Evolutionary conservation across 2,329 filamentous ascomycete genomes (phyloP).

Genomic region (Massarina eburnea): DNA sequence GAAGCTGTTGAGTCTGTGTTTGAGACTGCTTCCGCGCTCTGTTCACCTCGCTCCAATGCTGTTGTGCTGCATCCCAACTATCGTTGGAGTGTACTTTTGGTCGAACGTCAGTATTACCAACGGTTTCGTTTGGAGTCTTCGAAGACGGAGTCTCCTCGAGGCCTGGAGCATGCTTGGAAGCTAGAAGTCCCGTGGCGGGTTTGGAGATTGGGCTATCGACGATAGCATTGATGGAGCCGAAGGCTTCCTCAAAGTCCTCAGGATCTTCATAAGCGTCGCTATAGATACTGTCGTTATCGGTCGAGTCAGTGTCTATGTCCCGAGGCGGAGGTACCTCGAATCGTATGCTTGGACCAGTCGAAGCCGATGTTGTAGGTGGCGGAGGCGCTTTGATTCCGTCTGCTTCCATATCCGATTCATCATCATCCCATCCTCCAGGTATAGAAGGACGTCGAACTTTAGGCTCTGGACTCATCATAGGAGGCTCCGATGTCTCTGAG

Average conservation of each 20-base stretch:
- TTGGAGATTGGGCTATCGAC: conserved; percentile 59
- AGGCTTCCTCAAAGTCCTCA: conserved; percentile 66
- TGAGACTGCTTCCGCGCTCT: conserved; percentile 61
- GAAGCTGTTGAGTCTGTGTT: conserved; percentile 52
- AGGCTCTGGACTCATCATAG: conserved; percentile 20
- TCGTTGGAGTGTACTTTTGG: conserved; percentile 27
- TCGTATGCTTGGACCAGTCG: background rate
- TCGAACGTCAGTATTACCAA: conserved; percentile 7
- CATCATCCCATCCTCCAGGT: conserved; percentile 35
- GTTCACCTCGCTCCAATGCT: conserved; percentile 69
- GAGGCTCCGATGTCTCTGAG: background rate
- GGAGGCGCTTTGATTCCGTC: background rate
- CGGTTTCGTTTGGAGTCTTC: conserved; percentile 12
- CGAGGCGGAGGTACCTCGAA: background rate
- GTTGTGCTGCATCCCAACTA: conserved; percentile 69
- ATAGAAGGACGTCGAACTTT: conserved; percentile 28
- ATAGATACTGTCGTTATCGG: conserved; percentile 59
- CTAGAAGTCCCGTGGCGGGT: conserved; percentile 23
- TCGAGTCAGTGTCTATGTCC: conserved; percentile 23
- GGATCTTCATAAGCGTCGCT: conserved; percentile 78
- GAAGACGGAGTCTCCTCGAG: conserved; percentile 15
- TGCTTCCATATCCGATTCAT: conserved; percentile 22
- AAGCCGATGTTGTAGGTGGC: background rate
- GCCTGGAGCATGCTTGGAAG: conserved; percentile 25
- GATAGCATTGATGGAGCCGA: conserved; percentile 72